Conservation (phyloP, 2,329 filamentous ascomycete species). For the Onygenales sp. region DNA sequence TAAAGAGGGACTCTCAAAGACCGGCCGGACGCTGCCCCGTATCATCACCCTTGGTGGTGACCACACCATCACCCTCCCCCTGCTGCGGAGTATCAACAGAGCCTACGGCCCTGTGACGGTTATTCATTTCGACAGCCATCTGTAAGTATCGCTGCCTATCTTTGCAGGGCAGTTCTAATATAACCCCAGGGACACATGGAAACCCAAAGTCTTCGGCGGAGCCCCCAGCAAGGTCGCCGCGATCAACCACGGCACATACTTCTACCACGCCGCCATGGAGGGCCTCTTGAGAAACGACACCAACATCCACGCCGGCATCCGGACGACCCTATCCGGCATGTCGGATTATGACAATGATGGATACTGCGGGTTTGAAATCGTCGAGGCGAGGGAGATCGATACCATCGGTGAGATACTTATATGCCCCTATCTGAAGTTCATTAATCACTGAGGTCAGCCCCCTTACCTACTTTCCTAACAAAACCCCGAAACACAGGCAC, state of each 20-base stretch:
- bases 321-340: conserved; percentile 68
- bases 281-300: conserved; percentile 71
- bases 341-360: conserved; percentile 79
- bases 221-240: conserved; percentile 61
- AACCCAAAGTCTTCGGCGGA: conserved; percentile 78
- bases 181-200: conserved; percentile 48
- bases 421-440: too few relatives aligned
- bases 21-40: conserved; percentile 66
- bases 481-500: conserved; percentile 29
- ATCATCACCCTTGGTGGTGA: conserved; percentile 61
- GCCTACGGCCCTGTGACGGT: conserved; percentile 60
- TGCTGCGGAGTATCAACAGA: conserved; percentile 50
- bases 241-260: conserved; percentile 84
- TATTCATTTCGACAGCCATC: conserved; percentile 52
- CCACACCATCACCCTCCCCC: conserved; percentile 36
- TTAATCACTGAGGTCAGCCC: too few relatives aligned
- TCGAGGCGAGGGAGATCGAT: conserved; percentile 64
- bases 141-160: conserved; percentile 25
- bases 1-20: conserved; percentile 57
- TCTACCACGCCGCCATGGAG: conserved; percentile 71
- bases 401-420: conserved; percentile 47
- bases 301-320: conserved; percentile 81
- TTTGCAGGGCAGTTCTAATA: background rate
- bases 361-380: conserved; percentile 74
- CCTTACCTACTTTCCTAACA: background rate